Evolutionary conservation across 768 basidiomycete genomes (phyloP).

Genomic region (Sistotremastrum niveocremeum): DNA sequence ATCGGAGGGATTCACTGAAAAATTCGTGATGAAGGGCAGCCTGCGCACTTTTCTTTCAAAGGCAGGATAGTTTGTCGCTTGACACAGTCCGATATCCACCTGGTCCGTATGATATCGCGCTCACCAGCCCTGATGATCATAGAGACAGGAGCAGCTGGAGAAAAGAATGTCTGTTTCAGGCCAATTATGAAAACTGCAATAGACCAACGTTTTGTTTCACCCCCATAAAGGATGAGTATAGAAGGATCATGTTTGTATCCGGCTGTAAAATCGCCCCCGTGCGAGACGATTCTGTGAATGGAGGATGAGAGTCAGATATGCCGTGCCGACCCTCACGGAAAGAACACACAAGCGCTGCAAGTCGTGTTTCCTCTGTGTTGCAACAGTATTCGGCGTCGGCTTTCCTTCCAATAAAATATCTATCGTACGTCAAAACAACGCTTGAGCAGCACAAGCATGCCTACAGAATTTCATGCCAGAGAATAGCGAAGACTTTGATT

Average conservation of each 20-base stretch:
- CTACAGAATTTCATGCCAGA: no score
- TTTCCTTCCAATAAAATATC: no score
- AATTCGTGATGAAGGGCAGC: neutral
- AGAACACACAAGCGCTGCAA: no score
- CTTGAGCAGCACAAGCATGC: no score
- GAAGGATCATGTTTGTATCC: conserved; percentile 41
- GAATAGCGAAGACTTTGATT: no score
- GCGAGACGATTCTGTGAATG: conserved; percentile 42
- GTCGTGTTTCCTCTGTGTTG: no score
- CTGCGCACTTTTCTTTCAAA: conserved; percentile 47
- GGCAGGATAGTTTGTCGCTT: conserved; percentile 36
- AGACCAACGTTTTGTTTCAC: conserved; percentile 50
- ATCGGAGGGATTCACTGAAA: neutral
- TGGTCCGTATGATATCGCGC: conserved; percentile 62
- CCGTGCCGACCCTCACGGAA: no score
- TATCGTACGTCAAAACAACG: no score
- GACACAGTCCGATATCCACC: conserved; percentile 78
- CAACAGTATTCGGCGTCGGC: no score
- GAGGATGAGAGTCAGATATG: no score
- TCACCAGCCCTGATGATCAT: conserved; percentile 55
- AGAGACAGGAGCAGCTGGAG: conserved; percentile 58
- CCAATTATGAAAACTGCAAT: neutral
- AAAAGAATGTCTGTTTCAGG: neutral
- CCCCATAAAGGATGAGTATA: conserved; percentile 53
- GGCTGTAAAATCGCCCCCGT: conserved; percentile 57